Evolutionary conservation across 2,329 filamentous ascomycete species (phyloP).

Genomic region (Cadophora gregata): DNA sequence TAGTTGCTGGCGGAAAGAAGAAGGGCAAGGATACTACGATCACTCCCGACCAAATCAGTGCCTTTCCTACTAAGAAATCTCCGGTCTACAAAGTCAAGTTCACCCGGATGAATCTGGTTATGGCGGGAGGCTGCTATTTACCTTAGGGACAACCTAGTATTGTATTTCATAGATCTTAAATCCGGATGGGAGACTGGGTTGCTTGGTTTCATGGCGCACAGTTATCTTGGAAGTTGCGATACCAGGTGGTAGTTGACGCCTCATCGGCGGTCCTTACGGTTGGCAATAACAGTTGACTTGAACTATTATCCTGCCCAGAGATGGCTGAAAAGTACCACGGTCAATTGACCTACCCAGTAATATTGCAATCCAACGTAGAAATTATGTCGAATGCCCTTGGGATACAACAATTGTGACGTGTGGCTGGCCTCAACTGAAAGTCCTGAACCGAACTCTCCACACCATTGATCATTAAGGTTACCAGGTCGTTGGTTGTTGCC

Average conservation of each 20-base stretch:
- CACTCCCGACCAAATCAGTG: constrained; percentile 90
- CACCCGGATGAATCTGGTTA: constrained; percentile 91
- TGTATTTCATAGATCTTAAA: not conserved
- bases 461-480: too few relatives aligned
- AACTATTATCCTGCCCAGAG: too few relatives aligned
- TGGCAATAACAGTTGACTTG: constrained; percentile 1
- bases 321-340: too few relatives aligned
- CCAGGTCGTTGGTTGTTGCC: constrained; percentile 8
- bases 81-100: constrained; percentile 93
- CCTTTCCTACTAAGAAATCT: constrained; percentile 95
- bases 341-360: too few relatives aligned
- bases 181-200: not conserved
- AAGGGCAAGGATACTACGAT: constrained; percentile 90
- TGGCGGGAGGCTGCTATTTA: constrained; percentile 76
- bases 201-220: constrained; percentile 9
- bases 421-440: not conserved
- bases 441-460: too few relatives aligned
- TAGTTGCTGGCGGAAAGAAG: constrained; percentile 61
- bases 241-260: not conserved
- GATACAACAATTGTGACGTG: too few relatives aligned
- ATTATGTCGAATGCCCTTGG: too few relatives aligned
- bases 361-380: too few relatives aligned
- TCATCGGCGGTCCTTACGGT: not conserved
- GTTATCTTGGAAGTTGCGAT: constrained; percentile 1
- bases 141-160: constrained; percentile 16